These are phyloP conservation scores for Eurotiales sp. DNA, from an alignment of 2,329 filamentous ascomycete species.

Conservation along the genomic window DNA sequence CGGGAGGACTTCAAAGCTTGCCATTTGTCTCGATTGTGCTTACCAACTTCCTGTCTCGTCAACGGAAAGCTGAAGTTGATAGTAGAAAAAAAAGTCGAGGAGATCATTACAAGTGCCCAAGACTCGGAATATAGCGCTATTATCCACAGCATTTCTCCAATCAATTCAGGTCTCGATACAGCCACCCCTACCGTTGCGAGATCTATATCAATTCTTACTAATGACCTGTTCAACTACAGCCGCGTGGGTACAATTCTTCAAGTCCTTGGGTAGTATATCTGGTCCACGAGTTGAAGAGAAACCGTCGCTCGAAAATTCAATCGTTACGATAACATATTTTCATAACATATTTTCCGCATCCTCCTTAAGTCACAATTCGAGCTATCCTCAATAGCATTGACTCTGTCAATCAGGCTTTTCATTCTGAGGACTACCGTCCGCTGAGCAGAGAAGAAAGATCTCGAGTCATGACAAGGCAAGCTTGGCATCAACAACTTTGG, in stretches of 20 bases:
- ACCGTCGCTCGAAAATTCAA: conserved; percentile 59
- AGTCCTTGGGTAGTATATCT: conserved; percentile 29
- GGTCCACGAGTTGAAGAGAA: conserved; percentile 41
- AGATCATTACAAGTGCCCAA: conserved; percentile 49
- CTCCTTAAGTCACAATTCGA: conserved; percentile 69
- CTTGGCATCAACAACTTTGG: conserved; percentile 64
- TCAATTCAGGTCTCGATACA: conserved; percentile 54
- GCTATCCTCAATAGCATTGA: conserved; percentile 67
- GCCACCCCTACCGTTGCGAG: conserved; percentile 38
- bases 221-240: conserved; percentile 71
- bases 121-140: conserved; percentile 64
- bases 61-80: conserved; percentile 28
- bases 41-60: conserved; percentile 53
- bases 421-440: conserved; percentile 68
- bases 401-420: conserved; percentile 62
- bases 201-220: conserved; percentile 61
- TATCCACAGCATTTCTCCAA: conserved; percentile 34
- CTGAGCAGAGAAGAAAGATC: conserved; percentile 81
- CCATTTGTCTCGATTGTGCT: conserved; percentile 46
- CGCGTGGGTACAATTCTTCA: conserved; percentile 54
- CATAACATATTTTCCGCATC: conserved; percentile 66
- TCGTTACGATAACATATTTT: conserved; percentile 64
- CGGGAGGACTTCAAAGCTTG: conserved; percentile 43
- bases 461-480: conserved; percentile 64
- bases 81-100: conserved; percentile 39